Conservation (phyloP, 2,329 filamentous ascomycete species). For the Alternaria triticina region DNA sequence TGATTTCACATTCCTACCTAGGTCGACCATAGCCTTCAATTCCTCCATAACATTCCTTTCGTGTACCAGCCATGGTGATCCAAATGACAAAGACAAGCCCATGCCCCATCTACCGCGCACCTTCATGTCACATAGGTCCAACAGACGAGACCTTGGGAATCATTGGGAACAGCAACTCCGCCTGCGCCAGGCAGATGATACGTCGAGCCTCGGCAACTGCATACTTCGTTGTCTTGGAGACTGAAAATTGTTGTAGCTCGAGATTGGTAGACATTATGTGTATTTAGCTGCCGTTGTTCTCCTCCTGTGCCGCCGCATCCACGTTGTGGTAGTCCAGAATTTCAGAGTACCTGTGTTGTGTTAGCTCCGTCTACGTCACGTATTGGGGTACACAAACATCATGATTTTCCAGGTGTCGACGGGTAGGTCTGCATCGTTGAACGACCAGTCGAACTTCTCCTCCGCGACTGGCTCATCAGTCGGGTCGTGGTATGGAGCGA, state of each 20-base stretch:
- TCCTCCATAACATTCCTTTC: conserved; percentile 10
- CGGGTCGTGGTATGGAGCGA: conserved; percentile 95
- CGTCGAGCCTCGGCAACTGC: conserved; percentile 16
- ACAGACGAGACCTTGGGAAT: conserved; percentile 26
- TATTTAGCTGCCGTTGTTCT: conserved; percentile 45
- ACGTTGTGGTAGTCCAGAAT: conserved; percentile 99
- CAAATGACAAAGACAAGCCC: conserved; percentile 17
- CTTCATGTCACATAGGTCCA: conserved; percentile 15
- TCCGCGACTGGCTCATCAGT: conserved; percentile 94
- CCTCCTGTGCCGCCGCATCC: conserved; percentile 64
- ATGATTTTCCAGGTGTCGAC: conserved; percentile 99
- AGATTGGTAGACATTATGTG: conserved; percentile 1
- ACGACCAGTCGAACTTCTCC: conserved; percentile 99
- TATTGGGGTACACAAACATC: conserved; percentile 69
- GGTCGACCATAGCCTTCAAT: conserved; percentile 9
- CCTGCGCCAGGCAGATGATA: conserved; percentile 21
- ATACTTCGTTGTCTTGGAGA: conserved; percentile 15
- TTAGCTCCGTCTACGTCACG: conserved; percentile 16
- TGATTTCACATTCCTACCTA: conserved; percentile 22
- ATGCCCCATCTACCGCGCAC: conserved; percentile 24
- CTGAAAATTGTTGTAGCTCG: conserved; percentile 17
- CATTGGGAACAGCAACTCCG: conserved; percentile 18
- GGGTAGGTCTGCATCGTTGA: conserved; percentile 96
- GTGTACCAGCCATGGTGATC: conserved; percentile 19
- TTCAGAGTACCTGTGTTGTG: conserved; percentile 81